Evolutionary conservation across 2,329 filamentous ascomycete species (phyloP).

Genomic region (Fusarium globosum): DNA sequence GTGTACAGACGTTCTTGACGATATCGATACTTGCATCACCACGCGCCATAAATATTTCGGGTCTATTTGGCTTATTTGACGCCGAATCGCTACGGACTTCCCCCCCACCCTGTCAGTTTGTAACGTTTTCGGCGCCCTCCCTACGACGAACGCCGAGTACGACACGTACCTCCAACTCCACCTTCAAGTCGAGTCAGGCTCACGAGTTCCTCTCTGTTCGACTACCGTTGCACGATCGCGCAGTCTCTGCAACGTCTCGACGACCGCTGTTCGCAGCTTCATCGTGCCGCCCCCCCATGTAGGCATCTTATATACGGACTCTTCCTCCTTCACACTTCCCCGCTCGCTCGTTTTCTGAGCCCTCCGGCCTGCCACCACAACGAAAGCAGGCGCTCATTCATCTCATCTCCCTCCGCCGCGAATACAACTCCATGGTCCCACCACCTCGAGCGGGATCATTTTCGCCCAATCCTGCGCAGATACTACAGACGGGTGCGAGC

Average conservation of each 20-base stretch:
- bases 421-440: conserved; percentile 66
- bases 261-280: conserved; percentile 29
- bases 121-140: conserved; percentile 40
- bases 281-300: conserved; percentile 48
- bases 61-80: conserved; percentile 30
- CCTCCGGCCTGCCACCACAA: conserved; percentile 49
- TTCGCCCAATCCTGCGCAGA: conserved; percentile 70
- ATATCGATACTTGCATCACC: conserved; percentile 45
- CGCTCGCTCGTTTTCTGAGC: conserved; percentile 47
- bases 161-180: conserved; percentile 43
- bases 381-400: conserved; percentile 52
- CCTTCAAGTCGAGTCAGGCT: conserved; percentile 39
- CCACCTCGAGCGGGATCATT: conserved; percentile 72
- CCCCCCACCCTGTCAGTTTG: conserved; percentile 39
- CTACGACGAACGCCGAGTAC: conserved; percentile 40
- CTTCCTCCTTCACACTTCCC: conserved; percentile 44
- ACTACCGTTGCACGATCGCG: conserved; percentile 38
- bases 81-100: conserved; percentile 39
- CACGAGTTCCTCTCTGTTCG: conserved; percentile 33
- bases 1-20: conserved; percentile 42
- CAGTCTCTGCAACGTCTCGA: conserved; percentile 24
- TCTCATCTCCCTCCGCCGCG: conserved; percentile 46
- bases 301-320: conserved; percentile 45
- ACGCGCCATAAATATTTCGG: conserved; percentile 29
- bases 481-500: conserved; percentile 65